Percentiles rank a stretch among this genome's conserved stretches.
Evolutionary conservation across 1,284 basidiomycete genomes (phyloP).

Genomic region (Taiwanofungus camphoratus): DNA sequence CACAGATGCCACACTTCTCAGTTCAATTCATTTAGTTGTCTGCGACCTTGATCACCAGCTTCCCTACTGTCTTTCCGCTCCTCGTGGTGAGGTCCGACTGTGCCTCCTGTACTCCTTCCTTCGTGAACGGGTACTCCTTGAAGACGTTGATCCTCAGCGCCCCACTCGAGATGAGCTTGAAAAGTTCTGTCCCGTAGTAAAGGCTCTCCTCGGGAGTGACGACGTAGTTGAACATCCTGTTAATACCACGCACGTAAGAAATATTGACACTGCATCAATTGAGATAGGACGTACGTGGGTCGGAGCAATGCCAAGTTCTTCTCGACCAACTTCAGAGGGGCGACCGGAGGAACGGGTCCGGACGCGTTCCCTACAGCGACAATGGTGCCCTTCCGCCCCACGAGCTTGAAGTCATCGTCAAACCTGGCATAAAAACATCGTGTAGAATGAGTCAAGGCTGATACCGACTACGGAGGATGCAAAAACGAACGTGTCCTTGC

Average conservation of each 20-base stretch:
- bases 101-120: conserved; percentile 73
- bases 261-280: not conserved
- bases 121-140: conserved; percentile 80
- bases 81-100: conserved; percentile 67
- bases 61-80: conserved; percentile 77
- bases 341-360: conserved; percentile 70
- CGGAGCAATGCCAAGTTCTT: conserved; percentile 84
- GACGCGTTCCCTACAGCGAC: conserved; percentile 93
- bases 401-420: conserved; percentile 77
- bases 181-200: conserved; percentile 64
- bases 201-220: conserved; percentile 67
- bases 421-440: conserved; percentile 43
- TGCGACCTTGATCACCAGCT: conserved; percentile 65
- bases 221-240: conserved; percentile 63
- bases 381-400: conserved; percentile 77
- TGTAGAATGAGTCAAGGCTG: not conserved
- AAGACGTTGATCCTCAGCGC: conserved; percentile 68
- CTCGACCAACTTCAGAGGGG: conserved; percentile 66
- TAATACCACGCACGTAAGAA: conserved; percentile 1
- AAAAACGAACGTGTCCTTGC: conserved; percentile 77
- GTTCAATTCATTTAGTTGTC: conserved; percentile 19
- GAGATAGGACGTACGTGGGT: conserved; percentile 52
- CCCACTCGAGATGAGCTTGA: conserved; percentile 55
- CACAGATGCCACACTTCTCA: not conserved
- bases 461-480: not conserved